phyloP scores from a whole-genome alignment of 768 basidiomycete species.

The Leccinum arenicola region DNA sequence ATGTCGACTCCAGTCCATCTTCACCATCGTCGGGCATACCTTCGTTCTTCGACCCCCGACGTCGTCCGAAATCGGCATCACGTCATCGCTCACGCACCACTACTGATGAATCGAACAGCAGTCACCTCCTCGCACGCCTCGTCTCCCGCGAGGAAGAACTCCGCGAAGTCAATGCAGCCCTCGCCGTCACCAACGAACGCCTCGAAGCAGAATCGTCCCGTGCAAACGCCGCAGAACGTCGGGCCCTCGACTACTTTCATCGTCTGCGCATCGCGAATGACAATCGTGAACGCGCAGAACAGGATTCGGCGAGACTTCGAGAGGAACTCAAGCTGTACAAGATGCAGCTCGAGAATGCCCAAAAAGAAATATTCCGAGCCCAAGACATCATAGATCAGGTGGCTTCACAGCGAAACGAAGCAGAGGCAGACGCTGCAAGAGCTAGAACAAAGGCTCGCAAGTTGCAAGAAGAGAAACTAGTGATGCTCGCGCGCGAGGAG shows the following conservation, averaged over 20 bases:
- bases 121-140: constrained; percentile 30
- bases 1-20: constrained; percentile 30
- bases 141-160: constrained; percentile 31
- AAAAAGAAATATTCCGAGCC: constrained; percentile 42
- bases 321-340: constrained; percentile 48
- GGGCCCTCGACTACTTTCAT: constrained; percentile 45
- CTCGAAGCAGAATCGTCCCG: constrained; percentile 42
- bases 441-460: constrained; percentile 44
- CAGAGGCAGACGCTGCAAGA: constrained; percentile 44
- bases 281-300: constrained; percentile 37
- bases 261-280: constrained; percentile 41
- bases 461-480: constrained; percentile 40
- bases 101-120: constrained; percentile 29
- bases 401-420: constrained; percentile 41
- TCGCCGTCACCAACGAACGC: constrained; percentile 28
- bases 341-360: constrained; percentile 43
- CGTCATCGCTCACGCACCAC: constrained; percentile 26
- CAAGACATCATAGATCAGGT: constrained; percentile 43
- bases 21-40: constrained; percentile 24
- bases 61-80: constrained; percentile 27
- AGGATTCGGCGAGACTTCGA: constrained; percentile 34
- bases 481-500: constrained; percentile 43
- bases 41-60: constrained; percentile 16
- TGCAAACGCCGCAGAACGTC: constrained; percentile 43
- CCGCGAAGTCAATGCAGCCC: constrained; percentile 28